These are phyloP conservation scores for Diospyros lotus DNA, from an alignment of 148 eudicot genomes.

Conservation along the genomic window DNA sequence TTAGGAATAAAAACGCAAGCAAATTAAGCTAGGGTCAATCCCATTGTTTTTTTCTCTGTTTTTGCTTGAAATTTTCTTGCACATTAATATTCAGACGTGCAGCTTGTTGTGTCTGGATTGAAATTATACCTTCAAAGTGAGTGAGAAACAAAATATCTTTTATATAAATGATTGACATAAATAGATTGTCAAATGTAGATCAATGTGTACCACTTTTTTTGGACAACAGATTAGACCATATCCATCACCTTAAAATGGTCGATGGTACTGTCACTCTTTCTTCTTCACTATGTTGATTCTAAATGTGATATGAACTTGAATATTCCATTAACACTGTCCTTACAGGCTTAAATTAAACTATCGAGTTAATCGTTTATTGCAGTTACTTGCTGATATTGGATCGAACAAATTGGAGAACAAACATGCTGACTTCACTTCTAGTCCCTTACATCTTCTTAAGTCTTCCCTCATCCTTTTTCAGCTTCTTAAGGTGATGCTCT, in stretches of 20 bases:
- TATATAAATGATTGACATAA: background rate
- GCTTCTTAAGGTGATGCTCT: slow-evolving; percentile 52
- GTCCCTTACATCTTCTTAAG: slow-evolving; percentile 84
- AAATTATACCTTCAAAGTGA: background rate
- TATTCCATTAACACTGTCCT: background rate
- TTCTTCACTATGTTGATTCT: background rate
- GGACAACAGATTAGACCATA: background rate
- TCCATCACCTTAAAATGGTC: background rate
- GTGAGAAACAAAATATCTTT: background rate
- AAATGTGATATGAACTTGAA: background rate
- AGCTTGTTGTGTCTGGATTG: background rate
- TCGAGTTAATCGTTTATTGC: slow-evolving; percentile 21
- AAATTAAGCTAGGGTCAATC: too few species aligned
- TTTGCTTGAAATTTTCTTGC: too few species aligned
- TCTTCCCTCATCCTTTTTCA: slow-evolving; percentile 52
- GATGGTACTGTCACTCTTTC: background rate
- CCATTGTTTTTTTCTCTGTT: too few species aligned
- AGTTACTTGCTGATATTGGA: slow-evolving; percentile 88
- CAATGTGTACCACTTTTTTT: background rate
- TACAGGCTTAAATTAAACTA: background rate
- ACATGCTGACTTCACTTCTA: slow-evolving; percentile 79
- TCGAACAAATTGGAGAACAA: slow-evolving; percentile 86
- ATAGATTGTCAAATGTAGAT: background rate
- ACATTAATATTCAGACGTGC: background rate
- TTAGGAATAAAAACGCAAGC: too few species aligned